A percentile compares a stretch with the other conserved stretches of the same genome.
Conservation (phyloP, 345 rosid species). For the Citrus glauca region DNA sequence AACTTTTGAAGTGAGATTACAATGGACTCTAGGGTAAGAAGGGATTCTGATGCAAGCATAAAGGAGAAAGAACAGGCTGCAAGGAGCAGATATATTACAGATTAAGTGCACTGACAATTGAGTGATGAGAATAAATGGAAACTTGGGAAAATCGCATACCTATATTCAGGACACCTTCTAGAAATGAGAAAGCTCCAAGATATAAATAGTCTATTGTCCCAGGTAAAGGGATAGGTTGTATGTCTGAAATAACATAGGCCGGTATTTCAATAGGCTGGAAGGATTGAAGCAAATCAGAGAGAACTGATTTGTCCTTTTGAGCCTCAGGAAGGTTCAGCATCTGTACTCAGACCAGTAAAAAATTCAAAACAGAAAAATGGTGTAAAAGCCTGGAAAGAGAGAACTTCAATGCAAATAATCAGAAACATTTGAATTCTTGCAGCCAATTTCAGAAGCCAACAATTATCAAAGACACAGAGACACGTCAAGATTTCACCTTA, state of each 20-base stretch:
- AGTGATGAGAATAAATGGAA: background rate
- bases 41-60: slow-evolving; percentile 58
- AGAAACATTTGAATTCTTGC: background rate
- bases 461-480: background rate
- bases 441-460: background rate
- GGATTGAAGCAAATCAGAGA: slow-evolving; percentile 59
- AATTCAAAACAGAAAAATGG: background rate
- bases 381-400: background rate
- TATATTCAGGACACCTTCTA: slow-evolving; percentile 50
- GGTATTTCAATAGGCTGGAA: slow-evolving; percentile 48
- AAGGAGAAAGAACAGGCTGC: slow-evolving; percentile 83
- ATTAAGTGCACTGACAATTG: background rate
- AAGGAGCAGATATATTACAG: slow-evolving; percentile 17
- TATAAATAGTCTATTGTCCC: slow-evolving; percentile 61
- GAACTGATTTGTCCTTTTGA: slow-evolving; percentile 42
- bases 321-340: slow-evolving; percentile 51
- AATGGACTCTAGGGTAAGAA: slow-evolving; percentile 57
- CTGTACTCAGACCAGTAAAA: slow-evolving; percentile 24
- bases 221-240: slow-evolving; percentile 43
- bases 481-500: slow-evolving; percentile 44
- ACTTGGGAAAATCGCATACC: slow-evolving; percentile 35
- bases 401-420: background rate
- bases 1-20: slow-evolving; percentile 38
- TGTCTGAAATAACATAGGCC: slow-evolving; percentile 31
- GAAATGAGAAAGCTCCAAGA: slow-evolving; percentile 57